These are phyloP conservation scores for Aurantiochytrium sp. DNA, from an alignment of 108 stramenopile genomes.

Conservation along the genomic window DNA sequence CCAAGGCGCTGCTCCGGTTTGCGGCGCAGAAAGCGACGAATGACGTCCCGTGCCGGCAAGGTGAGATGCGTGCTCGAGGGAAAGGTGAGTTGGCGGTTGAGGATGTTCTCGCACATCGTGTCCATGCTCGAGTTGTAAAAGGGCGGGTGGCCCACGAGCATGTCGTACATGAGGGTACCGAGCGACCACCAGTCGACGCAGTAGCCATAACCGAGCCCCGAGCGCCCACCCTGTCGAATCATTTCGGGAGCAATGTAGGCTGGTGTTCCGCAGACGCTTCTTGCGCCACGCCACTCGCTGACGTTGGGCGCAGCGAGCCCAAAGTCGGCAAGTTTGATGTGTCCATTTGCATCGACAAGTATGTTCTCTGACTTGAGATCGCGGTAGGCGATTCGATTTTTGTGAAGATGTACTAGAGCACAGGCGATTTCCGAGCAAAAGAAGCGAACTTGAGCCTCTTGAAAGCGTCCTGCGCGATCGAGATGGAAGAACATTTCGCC, in stretches of 20 bases:
- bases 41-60: neutral
- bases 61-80: neutral
- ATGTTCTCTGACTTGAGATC: conserved; percentile 62
- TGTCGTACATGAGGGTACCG: conserved; percentile 47
- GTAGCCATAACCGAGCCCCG: conserved; percentile 45
- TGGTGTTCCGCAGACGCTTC: conserved; percentile 35
- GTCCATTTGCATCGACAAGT: conserved; percentile 36
- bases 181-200: conserved; percentile 54
- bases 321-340: conserved; percentile 38
- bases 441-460: conserved; percentile 23
- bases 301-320: conserved; percentile 39
- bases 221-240: conserved; percentile 34
- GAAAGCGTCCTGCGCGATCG: neutral
- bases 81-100: neutral
- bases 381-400: conserved; percentile 41
- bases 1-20: conserved; percentile 7
- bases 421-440: conserved; percentile 43
- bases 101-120: conserved; percentile 15
- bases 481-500: conserved; percentile 52
- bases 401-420: conserved; percentile 45
- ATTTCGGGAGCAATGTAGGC: conserved; percentile 40
- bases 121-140: conserved; percentile 3
- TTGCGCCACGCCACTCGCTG: conserved; percentile 26
- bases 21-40: neutral
- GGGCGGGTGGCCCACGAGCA: conserved; percentile 41